phyloP scores from a whole-genome alignment of 345 rosid genomes.

The Populus tremula region DNA sequence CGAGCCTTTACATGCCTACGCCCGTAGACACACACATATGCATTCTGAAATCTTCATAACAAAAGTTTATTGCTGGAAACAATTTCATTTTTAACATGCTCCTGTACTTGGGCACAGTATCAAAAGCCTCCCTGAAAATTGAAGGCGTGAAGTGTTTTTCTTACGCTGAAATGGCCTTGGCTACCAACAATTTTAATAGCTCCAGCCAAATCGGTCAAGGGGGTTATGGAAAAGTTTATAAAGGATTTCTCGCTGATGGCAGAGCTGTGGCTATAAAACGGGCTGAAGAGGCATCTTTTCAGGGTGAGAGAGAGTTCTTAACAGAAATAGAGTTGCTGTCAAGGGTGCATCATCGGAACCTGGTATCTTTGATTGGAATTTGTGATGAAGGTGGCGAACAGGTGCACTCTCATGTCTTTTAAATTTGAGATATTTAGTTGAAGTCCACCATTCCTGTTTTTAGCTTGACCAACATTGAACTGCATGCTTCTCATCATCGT shows the following conservation, averaged over 20 bases:
- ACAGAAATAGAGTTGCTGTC: conserved; percentile 88
- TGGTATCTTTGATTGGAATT: conserved; percentile 80
- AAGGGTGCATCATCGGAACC: conserved; percentile 89
- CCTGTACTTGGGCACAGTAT: conserved; percentile 38
- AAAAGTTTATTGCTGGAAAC: not conserved
- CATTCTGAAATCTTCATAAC: not conserved
- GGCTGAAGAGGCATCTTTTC: conserved; percentile 82
- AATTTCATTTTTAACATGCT: conserved; percentile 10
- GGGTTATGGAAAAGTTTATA: conserved; percentile 93
- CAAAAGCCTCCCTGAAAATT: conserved; percentile 55
- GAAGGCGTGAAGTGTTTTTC: conserved; percentile 79
- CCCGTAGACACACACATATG: not conserved
- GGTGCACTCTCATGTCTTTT: conserved; percentile 35
- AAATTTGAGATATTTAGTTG: not conserved
- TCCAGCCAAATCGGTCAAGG: conserved; percentile 86
- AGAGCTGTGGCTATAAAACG: conserved; percentile 85
- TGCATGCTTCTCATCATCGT: not conserved
- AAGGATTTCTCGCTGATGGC: conserved; percentile 70
- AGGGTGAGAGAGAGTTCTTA: conserved; percentile 88
- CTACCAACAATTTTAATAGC: conserved; percentile 57
- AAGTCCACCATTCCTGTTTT: not conserved
- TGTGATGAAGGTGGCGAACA: conserved; percentile 96
- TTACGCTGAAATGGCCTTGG: conserved; percentile 63
- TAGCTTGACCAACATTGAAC: not conserved
- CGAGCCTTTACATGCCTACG: no score